These are phyloP conservation scores for Trichoderma citrinoviride DNA, from an alignment of 2,329 filamentous ascomycete genomes.

Conservation along the genomic window DNA sequence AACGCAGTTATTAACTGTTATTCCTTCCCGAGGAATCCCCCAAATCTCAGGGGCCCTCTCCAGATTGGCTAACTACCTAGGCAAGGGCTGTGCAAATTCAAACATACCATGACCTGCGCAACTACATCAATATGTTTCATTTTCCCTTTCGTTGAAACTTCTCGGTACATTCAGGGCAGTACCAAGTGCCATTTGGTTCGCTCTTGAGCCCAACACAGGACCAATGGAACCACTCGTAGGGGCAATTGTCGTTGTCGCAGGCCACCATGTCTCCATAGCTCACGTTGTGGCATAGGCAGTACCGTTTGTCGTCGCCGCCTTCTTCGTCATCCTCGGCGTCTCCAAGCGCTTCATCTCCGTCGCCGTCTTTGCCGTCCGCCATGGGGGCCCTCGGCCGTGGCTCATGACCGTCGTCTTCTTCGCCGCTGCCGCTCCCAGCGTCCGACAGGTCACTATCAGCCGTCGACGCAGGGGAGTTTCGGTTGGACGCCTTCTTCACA, in stretches of 20 bases:
- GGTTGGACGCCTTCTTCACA: slow-evolving; percentile 56
- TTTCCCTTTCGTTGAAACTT: slow-evolving; percentile 44
- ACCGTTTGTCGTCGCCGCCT: slow-evolving; percentile 74
- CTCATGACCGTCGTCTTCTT: slow-evolving; percentile 47
- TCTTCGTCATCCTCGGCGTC: slow-evolving; percentile 64
- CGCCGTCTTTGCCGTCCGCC: slow-evolving; percentile 39
- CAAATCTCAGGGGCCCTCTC: too few relatives aligned
- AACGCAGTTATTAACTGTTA: background rate
- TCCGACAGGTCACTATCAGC: slow-evolving; percentile 65
- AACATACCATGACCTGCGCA: background rate
- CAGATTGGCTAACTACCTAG: background rate
- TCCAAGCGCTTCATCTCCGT: slow-evolving; percentile 51
- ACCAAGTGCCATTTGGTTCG: slow-evolving; percentile 67
- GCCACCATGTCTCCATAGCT: slow-evolving; percentile 88
- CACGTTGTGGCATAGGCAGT: slow-evolving; percentile 79
- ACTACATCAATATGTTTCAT: slow-evolving; percentile 19
- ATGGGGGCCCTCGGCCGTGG: slow-evolving; percentile 35
- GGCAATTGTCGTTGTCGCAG: slow-evolving; percentile 79
- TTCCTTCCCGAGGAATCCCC: too few relatives aligned
- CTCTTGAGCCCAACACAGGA: slow-evolving; percentile 66
- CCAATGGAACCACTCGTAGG: slow-evolving; percentile 88
- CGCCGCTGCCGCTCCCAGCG: slow-evolving; percentile 54
- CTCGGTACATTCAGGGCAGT: slow-evolving; percentile 60
- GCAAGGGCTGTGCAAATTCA: background rate
- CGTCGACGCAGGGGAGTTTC: slow-evolving; percentile 61